phyloP scores from a whole-genome alignment of 192 early-diverging fungal species.

The Backusella circina region DNA sequence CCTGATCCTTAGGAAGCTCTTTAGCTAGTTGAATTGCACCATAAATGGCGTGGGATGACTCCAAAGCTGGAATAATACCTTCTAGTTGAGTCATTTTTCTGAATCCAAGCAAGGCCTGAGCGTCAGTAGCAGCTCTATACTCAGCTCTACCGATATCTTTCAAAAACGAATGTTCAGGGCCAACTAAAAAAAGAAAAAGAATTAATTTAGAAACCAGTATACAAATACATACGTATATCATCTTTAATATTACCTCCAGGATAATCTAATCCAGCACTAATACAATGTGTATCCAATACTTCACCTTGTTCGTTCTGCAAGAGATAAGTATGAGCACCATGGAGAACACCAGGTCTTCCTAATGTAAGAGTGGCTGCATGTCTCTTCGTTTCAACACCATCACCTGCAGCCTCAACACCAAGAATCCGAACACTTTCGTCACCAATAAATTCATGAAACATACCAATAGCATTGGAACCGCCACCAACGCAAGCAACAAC shows the following conservation, averaged over 20 bases:
- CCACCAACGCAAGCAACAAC: constrained; percentile 99
- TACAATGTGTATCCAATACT: constrained; percentile 91
- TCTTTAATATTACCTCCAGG: constrained; percentile 59
- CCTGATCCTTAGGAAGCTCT: constrained; percentile 70
- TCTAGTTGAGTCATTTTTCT: constrained; percentile 63
- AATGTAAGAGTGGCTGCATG: constrained; percentile 89
- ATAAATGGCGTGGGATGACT: constrained; percentile 91
- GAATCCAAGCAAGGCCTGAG: constrained; percentile 84
- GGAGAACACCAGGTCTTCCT: constrained; percentile 90
- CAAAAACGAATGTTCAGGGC: constrained; percentile 93
- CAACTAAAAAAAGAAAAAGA: constrained; percentile 50
- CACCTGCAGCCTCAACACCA: constrained; percentile 95
- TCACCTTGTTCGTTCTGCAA: constrained; percentile 94
- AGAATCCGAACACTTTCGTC: constrained; percentile 79
- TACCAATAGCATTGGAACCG: constrained; percentile 95
- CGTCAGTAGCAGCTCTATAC: constrained; percentile 64
- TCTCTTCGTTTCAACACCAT: constrained; percentile 79
- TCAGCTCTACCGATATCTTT: constrained; percentile 83
- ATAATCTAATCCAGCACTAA: constrained; percentile 95
- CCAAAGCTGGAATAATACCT: constrained; percentile 95
- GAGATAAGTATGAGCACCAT: constrained; percentile 91
- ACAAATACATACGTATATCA: not conserved
- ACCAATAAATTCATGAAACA: constrained; percentile 92
- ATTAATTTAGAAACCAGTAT: too few species aligned
- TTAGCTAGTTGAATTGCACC: constrained; percentile 75